These are phyloP conservation scores for Amanita phalloides DNA, from an alignment of 768 basidiomycete species.

Conservation along the genomic window DNA sequence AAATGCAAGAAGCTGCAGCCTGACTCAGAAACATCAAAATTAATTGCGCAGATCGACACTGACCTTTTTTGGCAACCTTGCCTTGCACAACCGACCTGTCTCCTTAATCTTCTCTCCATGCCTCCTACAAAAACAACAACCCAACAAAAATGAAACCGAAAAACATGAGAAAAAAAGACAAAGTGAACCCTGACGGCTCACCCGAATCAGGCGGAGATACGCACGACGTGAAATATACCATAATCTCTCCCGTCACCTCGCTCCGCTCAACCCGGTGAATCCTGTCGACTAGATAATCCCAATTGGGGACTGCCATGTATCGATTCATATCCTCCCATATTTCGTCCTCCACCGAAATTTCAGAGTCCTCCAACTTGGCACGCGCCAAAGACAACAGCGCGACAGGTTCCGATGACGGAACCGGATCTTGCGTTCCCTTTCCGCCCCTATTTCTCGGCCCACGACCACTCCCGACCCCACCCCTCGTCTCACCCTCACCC, in stretches of 20 bases:
- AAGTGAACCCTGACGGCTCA: no score
- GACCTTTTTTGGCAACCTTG: not conserved
- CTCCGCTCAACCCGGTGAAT: not conserved
- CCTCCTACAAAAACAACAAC: not conserved
- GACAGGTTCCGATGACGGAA: not conserved
- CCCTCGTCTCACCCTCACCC: not conserved
- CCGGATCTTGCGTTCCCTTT: not conserved
- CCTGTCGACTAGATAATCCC: conserved; percentile 2
- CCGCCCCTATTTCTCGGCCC: not conserved
- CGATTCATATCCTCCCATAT: conserved; percentile 2
- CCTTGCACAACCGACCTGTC: not conserved
- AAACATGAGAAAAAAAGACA: not conserved
- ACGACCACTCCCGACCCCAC: not conserved
- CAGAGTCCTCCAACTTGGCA: no score
- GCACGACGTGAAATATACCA: conserved; percentile 3
- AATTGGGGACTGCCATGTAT: not conserved
- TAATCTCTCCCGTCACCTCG: not conserved
- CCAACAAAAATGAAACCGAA: not conserved
- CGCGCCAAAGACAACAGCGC: not conserved
- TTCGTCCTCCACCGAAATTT: not conserved
- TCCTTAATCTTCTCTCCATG: conserved; percentile 3
- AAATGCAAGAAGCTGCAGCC: not conserved
- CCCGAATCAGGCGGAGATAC: not conserved
- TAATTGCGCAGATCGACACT: not conserved
- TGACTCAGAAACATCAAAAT: no score